Percentiles rank a stretch among this genome's conserved stretches.
Evolutionary conservation across 192 early-diverging fungal genomes (phyloP).

Genomic region (Linnemannia schmuckeri): DNA sequence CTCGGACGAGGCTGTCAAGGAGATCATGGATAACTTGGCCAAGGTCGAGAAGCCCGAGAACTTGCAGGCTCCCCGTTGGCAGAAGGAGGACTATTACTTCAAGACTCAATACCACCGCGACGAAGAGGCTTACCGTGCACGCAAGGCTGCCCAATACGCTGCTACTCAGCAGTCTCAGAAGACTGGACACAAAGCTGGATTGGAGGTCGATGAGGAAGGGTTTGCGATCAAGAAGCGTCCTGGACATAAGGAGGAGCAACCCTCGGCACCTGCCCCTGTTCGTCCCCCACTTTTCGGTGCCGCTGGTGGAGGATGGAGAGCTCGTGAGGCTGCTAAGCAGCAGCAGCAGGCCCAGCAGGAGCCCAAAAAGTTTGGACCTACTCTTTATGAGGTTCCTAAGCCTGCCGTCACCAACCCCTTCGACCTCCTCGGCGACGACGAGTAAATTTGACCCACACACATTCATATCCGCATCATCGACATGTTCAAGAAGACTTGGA

Average conservation of each 20-base stretch:
- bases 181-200: slow-evolving; percentile 21
- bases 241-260: slow-evolving; percentile 42
- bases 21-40: slow-evolving; percentile 46
- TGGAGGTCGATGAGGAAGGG: slow-evolving; percentile 44
- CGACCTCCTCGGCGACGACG: slow-evolving; percentile 36
- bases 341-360: slow-evolving; percentile 35
- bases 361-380: slow-evolving; percentile 56
- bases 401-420: slow-evolving; percentile 48
- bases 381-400: slow-evolving; percentile 42
- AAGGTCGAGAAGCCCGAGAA: slow-evolving; percentile 42
- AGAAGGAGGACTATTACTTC: slow-evolving; percentile 54
- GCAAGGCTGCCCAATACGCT: slow-evolving; percentile 47
- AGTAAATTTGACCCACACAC: not conserved
- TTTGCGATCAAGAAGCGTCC: slow-evolving; percentile 50
- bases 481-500: not conserved
- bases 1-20: slow-evolving; percentile 58
- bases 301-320: slow-evolving; percentile 48
- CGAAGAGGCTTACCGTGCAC: slow-evolving; percentile 54
- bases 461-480: not conserved
- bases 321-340: slow-evolving; percentile 48
- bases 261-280: slow-evolving; percentile 39
- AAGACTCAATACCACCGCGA: slow-evolving; percentile 54
- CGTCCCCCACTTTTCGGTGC: slow-evolving; percentile 54
- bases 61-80: slow-evolving; percentile 48
- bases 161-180: slow-evolving; percentile 19